Percentiles rank a stretch among this genome's conserved stretches.
Conservation (phyloP, 2,329 filamentous ascomycete genomes). For the Huntiella omanensis region DNA sequence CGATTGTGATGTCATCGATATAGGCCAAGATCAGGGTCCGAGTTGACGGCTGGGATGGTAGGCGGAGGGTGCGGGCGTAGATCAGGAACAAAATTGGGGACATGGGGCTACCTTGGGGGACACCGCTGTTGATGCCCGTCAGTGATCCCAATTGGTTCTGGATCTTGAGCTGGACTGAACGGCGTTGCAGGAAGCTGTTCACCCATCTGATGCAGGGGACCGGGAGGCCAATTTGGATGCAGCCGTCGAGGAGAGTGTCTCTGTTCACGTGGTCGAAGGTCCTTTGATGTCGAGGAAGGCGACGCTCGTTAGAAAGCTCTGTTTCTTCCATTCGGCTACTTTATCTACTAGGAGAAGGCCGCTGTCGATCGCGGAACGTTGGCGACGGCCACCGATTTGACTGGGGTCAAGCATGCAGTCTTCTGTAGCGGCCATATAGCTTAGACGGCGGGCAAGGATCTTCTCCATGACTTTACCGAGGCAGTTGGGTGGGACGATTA, state of each 20-base stretch:
- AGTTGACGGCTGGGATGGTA: too few relatives aligned
- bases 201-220: background rate
- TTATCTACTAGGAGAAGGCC: too few relatives aligned
- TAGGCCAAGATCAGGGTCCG: too few relatives aligned
- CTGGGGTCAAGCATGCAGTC: background rate
- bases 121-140: too few relatives aligned
- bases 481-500: too few relatives aligned
- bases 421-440: background rate
- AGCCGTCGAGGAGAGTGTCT: background rate
- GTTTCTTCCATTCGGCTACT: background rate
- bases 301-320: background rate
- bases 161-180: background rate
- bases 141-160: background rate
- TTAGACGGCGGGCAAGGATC: too few relatives aligned
- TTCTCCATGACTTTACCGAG: too few relatives aligned
- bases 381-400: background rate
- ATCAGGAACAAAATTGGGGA: too few relatives aligned
- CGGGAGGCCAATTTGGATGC: background rate
- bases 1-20: too few relatives aligned
- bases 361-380: background rate
- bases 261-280: background rate
- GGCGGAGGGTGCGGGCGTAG: too few relatives aligned
- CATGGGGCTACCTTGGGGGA: too few relatives aligned
- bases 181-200: background rate
- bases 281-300: background rate